Evolutionary conservation across 495 filamentous ascomycete species (phyloP), one percentile per base, ranked within the genome.

Genomic region (Lophiostoma macrostomum): DNA sequence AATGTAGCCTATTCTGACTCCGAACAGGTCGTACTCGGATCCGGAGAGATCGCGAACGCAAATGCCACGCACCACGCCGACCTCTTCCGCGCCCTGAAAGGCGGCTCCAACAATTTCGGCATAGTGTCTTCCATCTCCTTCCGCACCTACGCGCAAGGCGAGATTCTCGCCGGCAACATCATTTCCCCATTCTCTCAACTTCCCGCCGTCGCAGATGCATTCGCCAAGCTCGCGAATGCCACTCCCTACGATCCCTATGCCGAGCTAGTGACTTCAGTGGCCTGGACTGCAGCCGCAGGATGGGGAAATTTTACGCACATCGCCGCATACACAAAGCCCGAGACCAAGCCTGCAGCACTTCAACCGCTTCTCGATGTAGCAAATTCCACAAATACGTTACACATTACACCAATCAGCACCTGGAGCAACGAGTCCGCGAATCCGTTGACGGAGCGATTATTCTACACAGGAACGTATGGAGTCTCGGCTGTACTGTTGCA

Each of bases 21-120:
- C 7, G 35, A n/a, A n/a, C 16, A 82, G 38, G 69, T 83, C 14
- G 77, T 81, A n/a, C 66, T 82, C 6, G 75, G 79, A 36, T 77
- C 79, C 60, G 73, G 75, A 18, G 77, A 71, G 16, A 70, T 82
- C 58, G 69, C 77, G 20, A 71, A 74, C 40, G 78, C 74, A 4
- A 46, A 36, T 16, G 6, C 14, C 2, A 34, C 12, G 24, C 73
- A 68, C 29, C 61, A 66, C 12, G 60, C 68, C 7, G 64, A 70
- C 29, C 60, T 72, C 14, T 67, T 64, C 56, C 37, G 50, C 20
- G 65, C 64, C 3, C 45, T 72, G 5, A 67, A 68, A 40, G 67
- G 68, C 11, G 57, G 57, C 19, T 22, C 30, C 13, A 63, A 53
- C 30, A 67, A 76, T 42, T 73, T 79, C 43, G 76, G 72, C n/a